Evolutionary conservation across 805 yeast species (phyloP).

Genomic region (Suhomyces prunicola): DNA sequence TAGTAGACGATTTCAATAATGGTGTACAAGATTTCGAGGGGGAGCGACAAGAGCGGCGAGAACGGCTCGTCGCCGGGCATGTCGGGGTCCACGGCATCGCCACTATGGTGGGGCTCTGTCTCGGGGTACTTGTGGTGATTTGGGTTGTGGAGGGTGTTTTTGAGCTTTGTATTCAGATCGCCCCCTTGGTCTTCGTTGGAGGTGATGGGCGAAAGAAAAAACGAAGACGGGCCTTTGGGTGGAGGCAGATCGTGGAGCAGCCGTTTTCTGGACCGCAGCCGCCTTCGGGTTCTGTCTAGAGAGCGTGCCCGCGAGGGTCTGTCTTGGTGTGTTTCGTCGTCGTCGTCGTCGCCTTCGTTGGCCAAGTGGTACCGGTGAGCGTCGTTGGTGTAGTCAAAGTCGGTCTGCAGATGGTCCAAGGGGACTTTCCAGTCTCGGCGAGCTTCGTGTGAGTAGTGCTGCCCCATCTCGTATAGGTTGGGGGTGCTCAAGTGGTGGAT

Average conservation of each 20-base stretch:
- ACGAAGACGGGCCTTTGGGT: conserved; percentile 3
- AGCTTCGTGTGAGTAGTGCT: neutral
- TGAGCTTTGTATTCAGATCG: neutral
- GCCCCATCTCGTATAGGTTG: conserved; percentile 7
- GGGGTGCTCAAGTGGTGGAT: conserved; percentile 3
- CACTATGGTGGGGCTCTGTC: too few relatives aligned
- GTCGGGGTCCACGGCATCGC: neutral
- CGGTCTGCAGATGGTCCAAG: neutral
- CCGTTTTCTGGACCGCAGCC: conserved; percentile 1
- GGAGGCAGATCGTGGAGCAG: conserved; percentile 4
- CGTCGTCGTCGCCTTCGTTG: neutral
- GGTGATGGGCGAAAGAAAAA: conserved; percentile 9
- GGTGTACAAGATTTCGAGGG: conserved; percentile 54
- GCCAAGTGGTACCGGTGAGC: neutral
- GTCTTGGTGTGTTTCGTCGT: neutral
- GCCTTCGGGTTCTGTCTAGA: neutral
- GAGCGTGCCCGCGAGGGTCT: neutral
- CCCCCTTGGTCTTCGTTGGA: conserved; percentile 5
- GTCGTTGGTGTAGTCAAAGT: neutral
- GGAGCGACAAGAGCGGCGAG: conserved; percentile 32
- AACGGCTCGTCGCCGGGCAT: conserved; percentile 1
- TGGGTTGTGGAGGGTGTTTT: too few relatives aligned
- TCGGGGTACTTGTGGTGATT: too few relatives aligned
- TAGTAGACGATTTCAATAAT: conserved; percentile 56
- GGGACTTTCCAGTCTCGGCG: neutral